Evolutionary conservation across 768 basidiomycete species (phyloP), one percentile per base, ranked within the genome.

Genomic region (Auricularia auricula-judae): DNA sequence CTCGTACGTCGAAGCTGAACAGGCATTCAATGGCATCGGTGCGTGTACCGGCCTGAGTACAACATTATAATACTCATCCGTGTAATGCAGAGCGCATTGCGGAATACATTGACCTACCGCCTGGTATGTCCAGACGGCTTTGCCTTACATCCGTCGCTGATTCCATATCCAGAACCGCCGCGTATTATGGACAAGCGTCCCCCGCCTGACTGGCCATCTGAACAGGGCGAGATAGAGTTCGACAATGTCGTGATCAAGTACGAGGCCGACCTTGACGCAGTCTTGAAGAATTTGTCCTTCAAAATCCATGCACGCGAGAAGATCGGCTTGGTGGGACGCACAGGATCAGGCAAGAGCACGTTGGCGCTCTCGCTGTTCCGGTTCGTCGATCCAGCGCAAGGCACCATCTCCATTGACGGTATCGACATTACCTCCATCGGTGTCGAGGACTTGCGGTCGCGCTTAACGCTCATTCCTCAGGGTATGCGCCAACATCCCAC

Each of bases 141-240:
- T 2, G 29, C 29, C 29, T 29, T 29, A 2, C 3, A 29, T 42
- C 39, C 0, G 7, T 42, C 8, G 12, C 39, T 42, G 39, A 42
- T 42, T 3, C 8, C 87, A 71, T 87, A 42, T 42, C 85, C 87
- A 71, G 88, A 90, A 72, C 85, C 86, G 0, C 84, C 86, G 53
- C 81, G 85, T 0, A 74, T 84, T 56, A 79, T 85, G 62, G 76
- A 82, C 51, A 77, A 70, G 62, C 78, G 84, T 60, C 85, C 87
- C 18, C 87, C 87, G 1, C 87, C 87, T 2, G 84, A 84, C 66
- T 89, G 87, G 87, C 87, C 87, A 3, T 84, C 83, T 7, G 56
- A 14, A n/a, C 7, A 29, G 23, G 86, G 87, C 36, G 77, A 81
- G 36, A 72, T 90, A n/a, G 72, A 78, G 0, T 81, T 89, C 14